These are phyloP conservation scores for Lentinula boryana DNA, from an alignment of 768 basidiomycete genomes.

Conservation along the genomic window DNA sequence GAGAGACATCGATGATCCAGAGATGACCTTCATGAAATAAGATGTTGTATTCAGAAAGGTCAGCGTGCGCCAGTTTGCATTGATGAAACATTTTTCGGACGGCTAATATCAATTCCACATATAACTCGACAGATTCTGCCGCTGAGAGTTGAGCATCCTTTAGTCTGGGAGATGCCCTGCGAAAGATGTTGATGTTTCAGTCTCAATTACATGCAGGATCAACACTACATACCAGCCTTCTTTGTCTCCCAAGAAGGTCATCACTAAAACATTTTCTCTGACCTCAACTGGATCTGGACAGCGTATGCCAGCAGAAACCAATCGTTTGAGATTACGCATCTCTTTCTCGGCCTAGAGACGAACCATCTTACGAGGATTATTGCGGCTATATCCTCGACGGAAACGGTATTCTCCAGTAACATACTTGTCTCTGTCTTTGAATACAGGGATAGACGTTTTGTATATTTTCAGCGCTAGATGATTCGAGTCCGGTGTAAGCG, in stretches of 20 bases:
- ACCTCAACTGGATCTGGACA: conserved; percentile 92
- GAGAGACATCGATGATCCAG: conserved; percentile 96
- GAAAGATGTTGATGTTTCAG: neutral
- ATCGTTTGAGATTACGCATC: conserved; percentile 88
- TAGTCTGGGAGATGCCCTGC: conserved; percentile 86
- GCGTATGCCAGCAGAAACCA: conserved; percentile 75
- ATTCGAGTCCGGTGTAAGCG: conserved; percentile 42
- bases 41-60: conserved; percentile 97
- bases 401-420: conserved; percentile 97
- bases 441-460: conserved; percentile 95
- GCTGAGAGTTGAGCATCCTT: conserved; percentile 72
- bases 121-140: conserved; percentile 52
- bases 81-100: conserved; percentile 82
- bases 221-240: conserved; percentile 65
- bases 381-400: conserved; percentile 79
- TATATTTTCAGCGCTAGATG: conserved; percentile 96
- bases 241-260: conserved; percentile 82
- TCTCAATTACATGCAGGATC: neutral
- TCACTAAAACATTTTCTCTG: conserved; percentile 93
- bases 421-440: conserved; percentile 97
- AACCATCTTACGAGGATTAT: conserved; percentile 98
- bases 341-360: conserved; percentile 99
- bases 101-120: conserved; percentile 72
- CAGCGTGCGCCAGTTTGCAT: conserved; percentile 95
- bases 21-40: conserved; percentile 79